A percentile compares a stretch with the other conserved stretches of the same genome.
Conservation (phyloP, 768 basidiomycete species). For the Chiua virens region DNA sequence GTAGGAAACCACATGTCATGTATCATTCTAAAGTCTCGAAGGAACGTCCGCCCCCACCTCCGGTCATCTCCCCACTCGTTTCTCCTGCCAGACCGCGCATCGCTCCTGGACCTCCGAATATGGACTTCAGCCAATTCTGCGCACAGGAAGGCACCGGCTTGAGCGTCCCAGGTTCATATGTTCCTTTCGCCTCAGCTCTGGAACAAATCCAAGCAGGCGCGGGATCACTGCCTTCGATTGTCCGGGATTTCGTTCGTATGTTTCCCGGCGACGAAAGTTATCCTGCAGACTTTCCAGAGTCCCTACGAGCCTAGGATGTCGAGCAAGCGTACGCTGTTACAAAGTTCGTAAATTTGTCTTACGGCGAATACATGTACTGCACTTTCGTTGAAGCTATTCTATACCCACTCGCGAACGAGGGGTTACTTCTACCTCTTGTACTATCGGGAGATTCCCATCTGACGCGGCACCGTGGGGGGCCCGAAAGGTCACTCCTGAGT, state of each 20-base stretch:
- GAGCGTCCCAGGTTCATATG: neutral
- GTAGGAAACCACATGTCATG: slow-evolving; percentile 3
- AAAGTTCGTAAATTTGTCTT: neutral
- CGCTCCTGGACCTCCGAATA: neutral
- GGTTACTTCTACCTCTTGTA: slow-evolving; percentile 16
- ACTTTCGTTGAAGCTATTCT: neutral
- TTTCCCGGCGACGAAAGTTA: slow-evolving; percentile 36
- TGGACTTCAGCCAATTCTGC: slow-evolving; percentile 1
- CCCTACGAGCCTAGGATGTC: slow-evolving; percentile 18
- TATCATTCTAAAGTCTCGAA: slow-evolving; percentile 2
- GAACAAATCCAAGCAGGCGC: neutral
- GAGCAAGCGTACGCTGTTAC: neutral
- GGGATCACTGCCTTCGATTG: slow-evolving; percentile 27
- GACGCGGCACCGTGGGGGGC: slow-evolving; percentile 11
- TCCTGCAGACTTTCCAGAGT: slow-evolving; percentile 34
- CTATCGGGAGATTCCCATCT: slow-evolving; percentile 19
- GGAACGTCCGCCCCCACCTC: slow-evolving; percentile 4
- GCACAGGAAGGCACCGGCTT: slow-evolving; percentile 8
- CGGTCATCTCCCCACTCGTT: slow-evolving; percentile 27
- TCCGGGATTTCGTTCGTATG: slow-evolving; percentile 33
- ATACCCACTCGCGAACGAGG: slow-evolving; percentile 4
- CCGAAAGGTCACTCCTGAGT: slow-evolving; percentile 28
- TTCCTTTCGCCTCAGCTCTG: neutral
- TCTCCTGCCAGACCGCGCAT: slow-evolving; percentile 23
- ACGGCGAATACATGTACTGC: neutral